Conservation (phyloP, 306 rosid species). For the Sicyos baderoa region DNA sequence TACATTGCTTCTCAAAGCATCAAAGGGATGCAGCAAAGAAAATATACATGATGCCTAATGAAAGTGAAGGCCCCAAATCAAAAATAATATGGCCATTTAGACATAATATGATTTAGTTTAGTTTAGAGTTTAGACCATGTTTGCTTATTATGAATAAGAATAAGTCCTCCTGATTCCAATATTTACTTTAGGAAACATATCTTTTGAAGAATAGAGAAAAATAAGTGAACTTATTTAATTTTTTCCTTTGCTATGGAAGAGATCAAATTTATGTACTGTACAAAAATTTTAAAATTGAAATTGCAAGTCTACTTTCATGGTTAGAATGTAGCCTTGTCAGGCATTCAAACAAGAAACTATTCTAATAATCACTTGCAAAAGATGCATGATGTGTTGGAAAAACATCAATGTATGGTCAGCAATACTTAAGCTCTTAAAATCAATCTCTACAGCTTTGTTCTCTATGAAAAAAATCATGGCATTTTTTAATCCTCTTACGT, state of each 20-base stretch:
- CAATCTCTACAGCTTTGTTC: background rate
- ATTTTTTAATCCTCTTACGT: background rate
- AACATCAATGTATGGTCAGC: background rate
- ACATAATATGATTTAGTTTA: background rate
- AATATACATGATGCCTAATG: background rate
- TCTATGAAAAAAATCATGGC: background rate
- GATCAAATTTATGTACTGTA: background rate
- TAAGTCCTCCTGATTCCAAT: background rate
- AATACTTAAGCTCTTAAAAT: background rate
- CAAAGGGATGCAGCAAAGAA: background rate
- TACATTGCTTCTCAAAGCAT: background rate
- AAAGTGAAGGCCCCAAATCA: background rate
- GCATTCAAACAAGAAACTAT: slow-evolving; percentile 1
- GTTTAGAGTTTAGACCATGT: background rate
- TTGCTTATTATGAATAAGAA: background rate
- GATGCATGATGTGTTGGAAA: background rate
- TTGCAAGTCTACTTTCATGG: background rate
- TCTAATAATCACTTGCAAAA: background rate
- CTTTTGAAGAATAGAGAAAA: background rate
- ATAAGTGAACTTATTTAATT: background rate
- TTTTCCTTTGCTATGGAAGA: background rate
- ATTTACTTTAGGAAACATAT: background rate
- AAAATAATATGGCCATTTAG: background rate
- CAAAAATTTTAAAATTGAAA: background rate
- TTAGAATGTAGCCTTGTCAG: background rate